Evolutionary conservation across 163 green algal genomes (phyloP).

Genomic region (Prototheca cutis): DNA sequence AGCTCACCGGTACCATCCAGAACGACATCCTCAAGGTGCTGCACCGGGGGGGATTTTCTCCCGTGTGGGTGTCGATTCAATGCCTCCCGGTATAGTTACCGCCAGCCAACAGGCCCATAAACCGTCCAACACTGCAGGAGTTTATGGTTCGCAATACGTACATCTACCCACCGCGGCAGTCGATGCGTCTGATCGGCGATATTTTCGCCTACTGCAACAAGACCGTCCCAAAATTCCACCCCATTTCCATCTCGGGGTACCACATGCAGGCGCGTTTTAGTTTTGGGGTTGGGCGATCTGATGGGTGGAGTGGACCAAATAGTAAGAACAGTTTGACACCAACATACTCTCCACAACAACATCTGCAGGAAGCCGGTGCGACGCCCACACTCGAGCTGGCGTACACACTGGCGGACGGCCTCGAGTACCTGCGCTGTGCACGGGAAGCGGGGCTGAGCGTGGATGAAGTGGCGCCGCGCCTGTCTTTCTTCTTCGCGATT

Average conservation of each 20-base stretch:
- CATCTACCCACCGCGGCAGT: slow-evolving; percentile 59
- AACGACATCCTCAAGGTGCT: slow-evolving; percentile 69
- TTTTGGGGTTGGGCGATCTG: too few species aligned
- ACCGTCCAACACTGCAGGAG: slow-evolving; percentile 28
- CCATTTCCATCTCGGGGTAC: slow-evolving; percentile 62
- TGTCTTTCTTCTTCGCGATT: slow-evolving; percentile 66
- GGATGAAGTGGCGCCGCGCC: slow-evolving; percentile 46
- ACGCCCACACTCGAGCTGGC: slow-evolving; percentile 47
- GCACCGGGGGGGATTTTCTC: neutral
- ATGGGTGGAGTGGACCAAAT: too few species aligned
- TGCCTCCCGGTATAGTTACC: too few species aligned
- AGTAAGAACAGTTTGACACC: too few species aligned
- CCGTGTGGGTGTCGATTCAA: neutral
- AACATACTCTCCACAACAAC: too few species aligned
- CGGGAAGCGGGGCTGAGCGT: slow-evolving; percentile 37
- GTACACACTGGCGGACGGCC: slow-evolving; percentile 58
- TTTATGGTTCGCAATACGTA: slow-evolving; percentile 78
- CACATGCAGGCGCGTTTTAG: slow-evolving; percentile 49
- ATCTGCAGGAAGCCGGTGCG: slow-evolving; percentile 51
- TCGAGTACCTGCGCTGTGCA: slow-evolving; percentile 54
- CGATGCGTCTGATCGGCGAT: slow-evolving; percentile 58
- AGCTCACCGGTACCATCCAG: slow-evolving; percentile 61
- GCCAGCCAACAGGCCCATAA: too few species aligned
- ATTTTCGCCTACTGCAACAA: slow-evolving; percentile 49
- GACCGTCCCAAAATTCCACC: slow-evolving; percentile 54